Evolutionary conservation across 1,284 basidiomycete species (phyloP).

Genomic region (Cutaneotrichosporon mucoides): DNA sequence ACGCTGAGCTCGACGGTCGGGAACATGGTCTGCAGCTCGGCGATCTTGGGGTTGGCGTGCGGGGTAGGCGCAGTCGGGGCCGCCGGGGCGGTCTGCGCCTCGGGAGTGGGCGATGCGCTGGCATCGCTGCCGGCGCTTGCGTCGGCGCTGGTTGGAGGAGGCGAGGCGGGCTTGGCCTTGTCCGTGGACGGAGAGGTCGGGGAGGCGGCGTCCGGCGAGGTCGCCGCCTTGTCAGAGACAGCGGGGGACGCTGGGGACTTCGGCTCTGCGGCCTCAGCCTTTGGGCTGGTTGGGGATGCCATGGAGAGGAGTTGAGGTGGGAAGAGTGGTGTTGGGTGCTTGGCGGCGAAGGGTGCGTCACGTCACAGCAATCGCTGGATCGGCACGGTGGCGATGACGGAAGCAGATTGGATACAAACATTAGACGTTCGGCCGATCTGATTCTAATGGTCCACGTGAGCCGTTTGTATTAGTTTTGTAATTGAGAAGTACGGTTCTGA

Average conservation of each 20-base stretch:
- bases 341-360: not conserved
- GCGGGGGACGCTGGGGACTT: not conserved
- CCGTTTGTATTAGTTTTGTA: too few species aligned
- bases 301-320: not conserved
- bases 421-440: too few species aligned
- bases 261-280: not conserved
- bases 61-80: slow-evolving; percentile 8
- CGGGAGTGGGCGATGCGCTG: not conserved
- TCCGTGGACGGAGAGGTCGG: not conserved
- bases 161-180: not conserved
- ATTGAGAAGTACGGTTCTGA: too few species aligned
- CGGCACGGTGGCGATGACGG: too few species aligned
- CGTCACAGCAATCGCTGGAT: not conserved
- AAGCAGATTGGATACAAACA: too few species aligned
- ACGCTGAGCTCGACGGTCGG: slow-evolving; percentile 41
- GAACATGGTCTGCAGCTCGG: slow-evolving; percentile 41
- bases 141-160: not conserved
- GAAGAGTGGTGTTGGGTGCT: too few species aligned
- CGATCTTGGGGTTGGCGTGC: slow-evolving; percentile 33
- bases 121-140: not conserved
- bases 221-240: not conserved
- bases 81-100: slow-evolving; percentile 1
- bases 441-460: too few species aligned
- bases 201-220: not conserved
- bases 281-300: not conserved